Evolutionary conservation across 1,139 yeast species (phyloP).

Genomic region (Meyerozyma elateridarum): DNA sequence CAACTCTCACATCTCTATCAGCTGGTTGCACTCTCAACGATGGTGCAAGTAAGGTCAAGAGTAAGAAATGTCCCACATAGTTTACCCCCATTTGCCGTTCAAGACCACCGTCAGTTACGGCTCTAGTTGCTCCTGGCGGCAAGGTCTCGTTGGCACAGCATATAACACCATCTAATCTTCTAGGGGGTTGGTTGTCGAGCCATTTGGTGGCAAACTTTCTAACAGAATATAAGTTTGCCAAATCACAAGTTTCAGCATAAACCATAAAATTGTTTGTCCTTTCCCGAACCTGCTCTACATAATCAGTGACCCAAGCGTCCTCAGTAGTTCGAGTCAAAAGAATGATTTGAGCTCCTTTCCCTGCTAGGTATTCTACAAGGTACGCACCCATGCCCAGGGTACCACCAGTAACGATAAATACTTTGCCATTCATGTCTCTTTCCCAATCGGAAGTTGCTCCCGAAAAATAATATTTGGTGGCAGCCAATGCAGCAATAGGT

Average conservation of each 20-base stretch:
- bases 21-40: constrained; percentile 85
- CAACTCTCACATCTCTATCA: constrained; percentile 83
- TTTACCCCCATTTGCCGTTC: constrained; percentile 83
- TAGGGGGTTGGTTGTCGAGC: constrained; percentile 87
- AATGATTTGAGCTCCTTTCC: constrained; percentile 81
- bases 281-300: constrained; percentile 71
- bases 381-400: constrained; percentile 88
- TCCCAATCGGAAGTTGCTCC: constrained; percentile 88
- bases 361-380: constrained; percentile 69
- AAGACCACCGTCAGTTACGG: constrained; percentile 71
- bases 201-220: constrained; percentile 90
- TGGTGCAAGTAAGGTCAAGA: constrained; percentile 74
- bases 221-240: constrained; percentile 68
- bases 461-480: constrained; percentile 64
- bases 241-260: constrained; percentile 85
- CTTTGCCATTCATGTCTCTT: constrained; percentile 86
- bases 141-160: constrained; percentile 83
- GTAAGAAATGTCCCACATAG: constrained; percentile 75
- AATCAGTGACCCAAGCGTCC: constrained; percentile 78
- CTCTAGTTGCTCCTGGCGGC: constrained; percentile 62
- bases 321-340: constrained; percentile 59
- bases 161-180: constrained; percentile 82
- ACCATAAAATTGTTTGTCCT: constrained; percentile 66
- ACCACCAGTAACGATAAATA: constrained; percentile 73
- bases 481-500: constrained; percentile 28